Percentiles rank a stretch among this genome's conserved stretches.
These are phyloP conservation scores for Lobosporangium transversale DNA, from an alignment of 192 early-diverging fungal genomes.

Conservation along the genomic window DNA sequence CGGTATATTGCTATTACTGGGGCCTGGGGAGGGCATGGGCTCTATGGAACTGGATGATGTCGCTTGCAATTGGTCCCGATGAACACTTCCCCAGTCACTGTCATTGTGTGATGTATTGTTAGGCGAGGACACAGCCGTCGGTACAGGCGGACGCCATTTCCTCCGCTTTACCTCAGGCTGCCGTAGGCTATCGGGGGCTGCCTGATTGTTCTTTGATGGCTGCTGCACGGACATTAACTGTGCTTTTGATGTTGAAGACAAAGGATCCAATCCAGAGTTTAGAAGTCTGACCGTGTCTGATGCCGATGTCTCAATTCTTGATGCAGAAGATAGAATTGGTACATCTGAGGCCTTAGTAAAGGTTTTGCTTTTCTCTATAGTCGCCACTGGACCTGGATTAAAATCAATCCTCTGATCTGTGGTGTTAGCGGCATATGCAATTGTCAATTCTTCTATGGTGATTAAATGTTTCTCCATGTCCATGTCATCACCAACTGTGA, in stretches of 20 bases:
- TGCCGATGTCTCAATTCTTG: neutral
- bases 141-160: conserved; percentile 38
- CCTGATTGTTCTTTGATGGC: neutral
- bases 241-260: neutral
- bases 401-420: conserved; percentile 17
- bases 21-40: neutral
- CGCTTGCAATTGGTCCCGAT: neutral
- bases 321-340: neutral
- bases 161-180: conserved; percentile 13
- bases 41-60: neutral
- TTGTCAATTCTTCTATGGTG: conserved; percentile 53
- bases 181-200: neutral
- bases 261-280: too few relatives aligned
- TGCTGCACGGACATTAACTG: neutral
- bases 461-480: conserved; percentile 62
- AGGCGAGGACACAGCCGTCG: neutral
- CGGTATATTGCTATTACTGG: neutral
- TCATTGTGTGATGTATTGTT: neutral
- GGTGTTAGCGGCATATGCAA: conserved; percentile 16
- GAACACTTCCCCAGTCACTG: neutral
- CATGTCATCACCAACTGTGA: conserved; percentile 57
- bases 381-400: too few relatives aligned
- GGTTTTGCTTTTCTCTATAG: too few relatives aligned
- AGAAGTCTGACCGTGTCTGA: neutral
- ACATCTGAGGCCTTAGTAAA: neutral